Conservation (phyloP, 2,329 filamentous ascomycete genomes). For the Sporothrix protearum region DNA sequence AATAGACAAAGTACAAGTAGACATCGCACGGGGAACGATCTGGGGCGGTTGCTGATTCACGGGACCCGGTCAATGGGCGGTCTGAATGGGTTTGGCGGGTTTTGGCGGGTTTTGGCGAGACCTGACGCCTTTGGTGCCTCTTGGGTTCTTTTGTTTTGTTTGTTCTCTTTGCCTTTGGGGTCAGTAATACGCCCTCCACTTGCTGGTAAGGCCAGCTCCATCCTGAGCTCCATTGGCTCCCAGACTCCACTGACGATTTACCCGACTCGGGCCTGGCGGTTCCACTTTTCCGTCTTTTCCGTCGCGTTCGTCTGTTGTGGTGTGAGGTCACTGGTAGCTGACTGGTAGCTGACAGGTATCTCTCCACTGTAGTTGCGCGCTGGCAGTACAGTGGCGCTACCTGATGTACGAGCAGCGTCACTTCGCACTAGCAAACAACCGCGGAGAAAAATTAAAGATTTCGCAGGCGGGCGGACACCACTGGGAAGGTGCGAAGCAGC, state of each 20-base stretch:
- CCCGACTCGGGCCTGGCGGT: conserved; percentile 8
- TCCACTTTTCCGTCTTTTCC: not conserved
- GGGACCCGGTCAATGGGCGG: not conserved
- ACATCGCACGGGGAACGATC: not conserved
- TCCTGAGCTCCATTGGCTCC: too few species aligned
- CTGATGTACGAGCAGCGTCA: too few species aligned
- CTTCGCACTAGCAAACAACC: not conserved
- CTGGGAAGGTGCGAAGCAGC: not conserved
- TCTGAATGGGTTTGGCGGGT: not conserved
- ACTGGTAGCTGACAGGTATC: not conserved
- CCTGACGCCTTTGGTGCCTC: not conserved
- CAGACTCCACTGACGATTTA: conserved; percentile 4
- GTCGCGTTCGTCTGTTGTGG: not conserved
- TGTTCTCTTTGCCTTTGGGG: not conserved
- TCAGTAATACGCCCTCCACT: conserved; percentile 10
- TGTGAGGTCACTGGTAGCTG: not conserved
- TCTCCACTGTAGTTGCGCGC: not conserved
- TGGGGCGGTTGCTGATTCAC: conserved; percentile 22
- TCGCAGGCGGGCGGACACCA: not conserved
- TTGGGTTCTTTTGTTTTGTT: conserved; percentile 10
- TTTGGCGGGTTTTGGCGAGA: not conserved
- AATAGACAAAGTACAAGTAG: not conserved
- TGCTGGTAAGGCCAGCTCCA: not conserved
- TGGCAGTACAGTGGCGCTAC: conserved; percentile 30
- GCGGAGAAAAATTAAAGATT: not conserved